Percentiles rank a stretch among this genome's conserved stretches.
Conservation (phyloP, 768 basidiomycete species). For the Amanita phalloides region DNA sequence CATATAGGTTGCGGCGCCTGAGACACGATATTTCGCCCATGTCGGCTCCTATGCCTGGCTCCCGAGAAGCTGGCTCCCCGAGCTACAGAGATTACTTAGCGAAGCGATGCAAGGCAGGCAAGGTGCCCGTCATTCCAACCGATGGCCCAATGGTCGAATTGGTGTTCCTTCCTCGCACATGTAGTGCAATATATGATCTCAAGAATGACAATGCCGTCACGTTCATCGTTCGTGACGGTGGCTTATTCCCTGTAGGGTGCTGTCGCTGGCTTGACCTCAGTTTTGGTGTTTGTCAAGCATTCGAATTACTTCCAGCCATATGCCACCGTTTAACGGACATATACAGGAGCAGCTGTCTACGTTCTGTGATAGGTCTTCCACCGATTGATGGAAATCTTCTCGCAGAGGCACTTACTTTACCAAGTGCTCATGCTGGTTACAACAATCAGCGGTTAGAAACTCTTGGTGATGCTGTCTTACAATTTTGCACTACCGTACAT, state of each 20-base stretch:
- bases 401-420: slow-evolving; percentile 69
- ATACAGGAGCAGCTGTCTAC: slow-evolving; percentile 46
- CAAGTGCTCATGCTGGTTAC: slow-evolving; percentile 48
- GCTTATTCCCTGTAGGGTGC: slow-evolving; percentile 29
- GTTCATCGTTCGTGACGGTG: slow-evolving; percentile 13
- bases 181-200: slow-evolving; percentile 26
- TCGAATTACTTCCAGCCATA: slow-evolving; percentile 54
- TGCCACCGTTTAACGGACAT: slow-evolving; percentile 55
- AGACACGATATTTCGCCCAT: slow-evolving; percentile 57
- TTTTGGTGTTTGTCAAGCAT: slow-evolving; percentile 34
- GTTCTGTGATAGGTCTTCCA: slow-evolving; percentile 48
- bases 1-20: slow-evolving; percentile 44
- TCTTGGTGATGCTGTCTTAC: slow-evolving; percentile 75
- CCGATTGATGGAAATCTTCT: slow-evolving; percentile 45
- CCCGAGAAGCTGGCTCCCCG: slow-evolving; percentile 31
- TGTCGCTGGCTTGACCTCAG: slow-evolving; percentile 51
- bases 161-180: slow-evolving; percentile 28
- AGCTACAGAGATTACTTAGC: slow-evolving; percentile 56
- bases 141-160: slow-evolving; percentile 59
- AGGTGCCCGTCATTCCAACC: slow-evolving; percentile 31
- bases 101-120: slow-evolving; percentile 38
- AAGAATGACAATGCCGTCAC: slow-evolving; percentile 9
- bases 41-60: slow-evolving; percentile 42
- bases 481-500: slow-evolving; percentile 66
- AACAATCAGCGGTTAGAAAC: slow-evolving; percentile 85